Conservation (phyloP, 1,284 basidiomycete genomes). For the Nidula niveotomentosa region DNA sequence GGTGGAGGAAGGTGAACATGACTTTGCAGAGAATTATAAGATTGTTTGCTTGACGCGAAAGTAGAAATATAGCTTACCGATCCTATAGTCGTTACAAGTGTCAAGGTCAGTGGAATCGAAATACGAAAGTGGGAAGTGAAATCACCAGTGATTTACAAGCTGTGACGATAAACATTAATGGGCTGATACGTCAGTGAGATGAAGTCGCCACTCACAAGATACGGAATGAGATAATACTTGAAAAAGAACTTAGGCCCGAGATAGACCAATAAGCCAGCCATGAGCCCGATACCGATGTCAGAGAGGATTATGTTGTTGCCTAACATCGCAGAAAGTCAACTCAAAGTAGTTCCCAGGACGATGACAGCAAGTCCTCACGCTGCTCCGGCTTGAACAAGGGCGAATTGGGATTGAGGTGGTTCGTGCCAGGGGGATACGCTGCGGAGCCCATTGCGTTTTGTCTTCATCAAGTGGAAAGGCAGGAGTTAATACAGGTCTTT, state of each 20-base stretch:
- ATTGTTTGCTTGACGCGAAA: neutral
- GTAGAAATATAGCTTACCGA: neutral
- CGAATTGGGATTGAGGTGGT: conserved; percentile 40
- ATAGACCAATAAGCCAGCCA: conserved; percentile 28
- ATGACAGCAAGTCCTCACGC: conserved; percentile 24
- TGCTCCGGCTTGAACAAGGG: conserved; percentile 38
- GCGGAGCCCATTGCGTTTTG: conserved; percentile 40
- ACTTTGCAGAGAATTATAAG: conserved; percentile 1
- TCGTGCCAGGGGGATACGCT: conserved; percentile 36
- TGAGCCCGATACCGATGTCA: conserved; percentile 33
- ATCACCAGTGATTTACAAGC: conserved; percentile 5
- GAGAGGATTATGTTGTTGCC: conserved; percentile 37
- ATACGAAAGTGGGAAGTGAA: no score
- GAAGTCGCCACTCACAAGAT: conserved; percentile 25
- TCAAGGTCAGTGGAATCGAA: no score
- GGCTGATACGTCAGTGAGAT: neutral
- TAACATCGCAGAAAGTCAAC: conserved; percentile 20
- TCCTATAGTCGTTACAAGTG: neutral
- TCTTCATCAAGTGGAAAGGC: conserved; percentile 14
- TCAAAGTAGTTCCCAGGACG: neutral
- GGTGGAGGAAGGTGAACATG: conserved; percentile 58
- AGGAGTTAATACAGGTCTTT: neutral
- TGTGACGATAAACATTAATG: neutral
- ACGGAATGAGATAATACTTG: conserved; percentile 14
- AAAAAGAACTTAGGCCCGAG: conserved; percentile 32